Evolutionary conservation across 2,329 filamentous ascomycete species (phyloP), one percentile per base, ranked within the genome.

Genomic region (Clarireedia monteithiana): DNA sequence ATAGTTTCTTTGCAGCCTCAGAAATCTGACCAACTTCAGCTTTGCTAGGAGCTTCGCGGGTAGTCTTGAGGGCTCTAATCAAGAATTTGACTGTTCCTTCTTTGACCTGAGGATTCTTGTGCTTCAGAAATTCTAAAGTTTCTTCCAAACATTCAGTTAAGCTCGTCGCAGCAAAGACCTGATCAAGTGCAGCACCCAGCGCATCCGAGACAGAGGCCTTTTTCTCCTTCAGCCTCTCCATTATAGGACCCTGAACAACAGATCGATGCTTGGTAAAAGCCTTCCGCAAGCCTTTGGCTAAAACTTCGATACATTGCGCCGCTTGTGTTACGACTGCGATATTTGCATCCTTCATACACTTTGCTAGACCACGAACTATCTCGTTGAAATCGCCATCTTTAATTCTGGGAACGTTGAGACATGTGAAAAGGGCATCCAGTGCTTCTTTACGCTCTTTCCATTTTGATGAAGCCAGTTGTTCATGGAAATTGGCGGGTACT

Each of bases 401-500:
- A 70, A 99, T 96, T 59, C 86, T 82, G 14, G 92, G 91, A 42
- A 95, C 86, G 64, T 95, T 95, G 55, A 95, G 72, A 3, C 83
- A 79, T 14, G 81, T 81, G 64, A 85, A 86, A 0, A 96, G 78
- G 9, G 83, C 89, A 59, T 99, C 94, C 3, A 97, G 78, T 0
- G 89, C 89, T 64, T 99, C 94, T 72, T 99, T 99, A 59, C 94
- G 81, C 63, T 99, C 95, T 69, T 99, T 99, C 94, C 94, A 99
- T 70, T 99, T 99, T 0, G 91, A 86, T 9, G 92, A 97, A 0
- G 81, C 86, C 30, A 99, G 75, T 58, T 87, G 84, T 23, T 99
- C 94, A 62, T 83, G 80, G 62, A 96, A 91, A 68, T 91, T 85
- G 40, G 84, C 82, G 0, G 92, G 88, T 3, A 97, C 77, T 64